A percentile compares a stretch with the other conserved stretches of the same genome.
phyloP scores from a whole-genome alignment of 352 stramenopile genomes.

The Phytophthora tubulina region DNA sequence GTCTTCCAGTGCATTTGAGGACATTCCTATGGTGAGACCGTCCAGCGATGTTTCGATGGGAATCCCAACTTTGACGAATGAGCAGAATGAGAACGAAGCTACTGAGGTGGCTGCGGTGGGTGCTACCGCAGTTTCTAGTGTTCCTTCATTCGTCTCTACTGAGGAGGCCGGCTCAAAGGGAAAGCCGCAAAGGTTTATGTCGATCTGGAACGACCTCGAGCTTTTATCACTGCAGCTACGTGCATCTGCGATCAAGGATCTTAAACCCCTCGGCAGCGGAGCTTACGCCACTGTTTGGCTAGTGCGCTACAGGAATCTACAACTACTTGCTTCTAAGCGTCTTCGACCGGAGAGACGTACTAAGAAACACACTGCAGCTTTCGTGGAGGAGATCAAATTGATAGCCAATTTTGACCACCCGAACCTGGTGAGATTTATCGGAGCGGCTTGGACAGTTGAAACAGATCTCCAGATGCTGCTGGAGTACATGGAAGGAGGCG shows the following conservation, averaged over 20 bases:
- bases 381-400: slow-evolving; percentile 55
- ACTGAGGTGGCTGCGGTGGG: neutral
- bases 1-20: slow-evolving; percentile 8
- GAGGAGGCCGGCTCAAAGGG: neutral
- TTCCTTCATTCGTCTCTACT: neutral
- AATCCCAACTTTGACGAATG: slow-evolving; percentile 29
- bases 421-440: slow-evolving; percentile 49
- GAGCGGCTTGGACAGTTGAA: slow-evolving; percentile 49
- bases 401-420: slow-evolving; percentile 53
- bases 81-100: neutral
- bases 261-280: slow-evolving; percentile 30
- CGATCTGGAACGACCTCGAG: slow-evolving; percentile 38
- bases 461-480: slow-evolving; percentile 49
- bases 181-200: slow-evolving; percentile 10
- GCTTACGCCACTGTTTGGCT: slow-evolving; percentile 37
- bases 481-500: slow-evolving; percentile 51
- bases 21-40: slow-evolving; percentile 14
- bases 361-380: slow-evolving; percentile 37
- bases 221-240: slow-evolving; percentile 34
- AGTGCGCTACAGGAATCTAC: slow-evolving; percentile 30
- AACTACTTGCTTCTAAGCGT: slow-evolving; percentile 39
- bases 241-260: slow-evolving; percentile 30
- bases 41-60: slow-evolving; percentile 31
- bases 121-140: slow-evolving; percentile 17
- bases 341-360: slow-evolving; percentile 23